Conservation (phyloP, 257 asterid genomes). For the Primulina eburnea region DNA sequence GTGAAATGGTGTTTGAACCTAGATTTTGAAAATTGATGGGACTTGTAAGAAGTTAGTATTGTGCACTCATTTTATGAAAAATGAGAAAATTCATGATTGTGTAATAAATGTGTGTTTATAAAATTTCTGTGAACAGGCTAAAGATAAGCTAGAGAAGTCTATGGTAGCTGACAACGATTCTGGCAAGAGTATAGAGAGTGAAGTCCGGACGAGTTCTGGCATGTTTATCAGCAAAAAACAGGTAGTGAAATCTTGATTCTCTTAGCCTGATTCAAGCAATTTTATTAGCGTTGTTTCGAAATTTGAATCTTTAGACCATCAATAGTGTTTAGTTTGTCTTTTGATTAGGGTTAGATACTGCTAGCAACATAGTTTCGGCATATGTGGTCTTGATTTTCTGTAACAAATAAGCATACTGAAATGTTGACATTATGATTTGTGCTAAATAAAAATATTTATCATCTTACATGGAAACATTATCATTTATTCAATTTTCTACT, state of each 20-base stretch:
- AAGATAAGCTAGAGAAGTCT: slow-evolving; percentile 83
- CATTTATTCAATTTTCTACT: neutral
- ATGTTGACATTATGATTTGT: neutral
- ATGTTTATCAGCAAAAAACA: slow-evolving; percentile 64
- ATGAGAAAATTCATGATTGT: too few species aligned
- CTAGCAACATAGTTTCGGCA: neutral
- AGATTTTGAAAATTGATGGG: neutral
- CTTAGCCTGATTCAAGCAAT: slow-evolving; percentile 12
- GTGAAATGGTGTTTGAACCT: neutral
- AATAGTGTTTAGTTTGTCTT: slow-evolving; percentile 2
- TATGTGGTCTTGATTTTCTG: neutral
- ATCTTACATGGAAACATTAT: neutral
- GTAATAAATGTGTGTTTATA: slow-evolving; percentile 7
- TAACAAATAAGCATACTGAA: neutral
- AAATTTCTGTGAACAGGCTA: slow-evolving; percentile 55
- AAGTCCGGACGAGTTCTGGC: slow-evolving; percentile 93
- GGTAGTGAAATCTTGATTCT: slow-evolving; percentile 40
- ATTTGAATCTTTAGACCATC: neutral
- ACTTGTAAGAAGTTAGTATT: neutral
- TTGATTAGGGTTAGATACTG: neutral
- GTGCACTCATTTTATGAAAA: neutral
- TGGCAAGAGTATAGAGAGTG: slow-evolving; percentile 84
- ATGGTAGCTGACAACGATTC: slow-evolving; percentile 92
- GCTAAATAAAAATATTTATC: slow-evolving; percentile 1
- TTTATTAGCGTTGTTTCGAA: slow-evolving; percentile 3